Conservation (phyloP, 768 basidiomycete genomes). For the Naganishia randhawae region DNA sequence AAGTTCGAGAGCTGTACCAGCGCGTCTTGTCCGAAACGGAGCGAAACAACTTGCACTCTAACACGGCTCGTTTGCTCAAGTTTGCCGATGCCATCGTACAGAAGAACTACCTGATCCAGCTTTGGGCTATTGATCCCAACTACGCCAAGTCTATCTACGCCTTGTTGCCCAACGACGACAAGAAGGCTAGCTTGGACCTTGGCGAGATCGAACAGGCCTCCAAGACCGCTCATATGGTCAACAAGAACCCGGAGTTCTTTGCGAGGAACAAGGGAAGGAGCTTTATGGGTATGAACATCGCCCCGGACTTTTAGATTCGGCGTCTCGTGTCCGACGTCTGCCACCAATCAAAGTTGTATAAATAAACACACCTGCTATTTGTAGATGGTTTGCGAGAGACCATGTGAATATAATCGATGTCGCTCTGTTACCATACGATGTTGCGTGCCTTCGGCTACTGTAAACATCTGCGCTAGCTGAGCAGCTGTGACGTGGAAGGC, state of each 20-base stretch:
- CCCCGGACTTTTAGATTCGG: slow-evolving; percentile 20
- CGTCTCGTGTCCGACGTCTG: background rate
- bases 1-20: slow-evolving; percentile 46
- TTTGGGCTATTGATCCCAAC: slow-evolving; percentile 37
- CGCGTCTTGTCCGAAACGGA: slow-evolving; percentile 40
- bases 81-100: slow-evolving; percentile 46
- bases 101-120: slow-evolving; percentile 44
- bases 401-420: slow-evolving; percentile 3
- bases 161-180: slow-evolving; percentile 38
- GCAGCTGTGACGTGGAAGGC: too few species aligned
- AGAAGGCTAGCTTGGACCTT: slow-evolving; percentile 34
- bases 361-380: background rate
- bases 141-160: slow-evolving; percentile 45
- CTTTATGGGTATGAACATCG: slow-evolving; percentile 45
- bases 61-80: slow-evolving; percentile 40
- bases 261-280: slow-evolving; percentile 34
- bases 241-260: slow-evolving; percentile 38
- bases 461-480: too few species aligned
- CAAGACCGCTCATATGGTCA: slow-evolving; percentile 45
- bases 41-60: slow-evolving; percentile 44
- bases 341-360: background rate
- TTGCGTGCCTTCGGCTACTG: too few species aligned
- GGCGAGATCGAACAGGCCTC: slow-evolving; percentile 35
- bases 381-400: background rate
- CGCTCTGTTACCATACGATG: too few species aligned